Evolutionary conservation across 2,329 filamentous ascomycete genomes (phyloP), one percentile per base, ranked within the genome.

Genomic region (Coleophoma eucalyptorum): DNA sequence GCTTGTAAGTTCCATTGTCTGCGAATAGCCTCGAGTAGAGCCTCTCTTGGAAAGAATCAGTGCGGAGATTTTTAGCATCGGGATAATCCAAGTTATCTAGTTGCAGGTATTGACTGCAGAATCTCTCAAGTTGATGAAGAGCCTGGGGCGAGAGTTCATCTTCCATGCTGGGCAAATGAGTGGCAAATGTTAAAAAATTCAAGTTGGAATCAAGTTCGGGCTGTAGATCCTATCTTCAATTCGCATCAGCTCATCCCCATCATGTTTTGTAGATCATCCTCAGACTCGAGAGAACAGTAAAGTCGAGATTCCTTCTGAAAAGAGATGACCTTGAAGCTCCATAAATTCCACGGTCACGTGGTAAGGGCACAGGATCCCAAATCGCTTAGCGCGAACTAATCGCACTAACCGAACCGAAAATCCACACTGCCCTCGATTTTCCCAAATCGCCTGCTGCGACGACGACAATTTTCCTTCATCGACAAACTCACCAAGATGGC

Each of bases 61-160:
- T 72, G 54, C 82, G 79, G 26, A 96, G 73, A 13, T 80, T 64
- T 20, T 75, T 62, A 19, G 73, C 69, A 20, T 78, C 69, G 1
- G 90, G 91, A 65, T 85, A 87, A 44, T 80, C 76, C 34, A 93
- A 72, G 7, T 75, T 66, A 43, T 92, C 83, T 2, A 92, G 73
- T 66, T 97, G 91, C 33, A 93, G 78, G 64, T 90, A 95, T 65
- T 96, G 91, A 54, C 80, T 78, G 58, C 81, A 84, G 64, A 91
- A 83, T 16, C 81, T 78, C 53, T 65, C 62, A 46, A 78, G 64
- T 42, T 71, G 63, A 58, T 65, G 58, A 26, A 26, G 6, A 26
- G 26, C 26, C 26, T 26, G 26, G 26, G 26, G 26, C 26, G 26
- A 26, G 3, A 26, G 26, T 8, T 8, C 6, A 8, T 26, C 26